Base-by-base conservation (phyloP, 2,329 filamentous ascomycete genomes). In the Beauveria varroae region DNA sequence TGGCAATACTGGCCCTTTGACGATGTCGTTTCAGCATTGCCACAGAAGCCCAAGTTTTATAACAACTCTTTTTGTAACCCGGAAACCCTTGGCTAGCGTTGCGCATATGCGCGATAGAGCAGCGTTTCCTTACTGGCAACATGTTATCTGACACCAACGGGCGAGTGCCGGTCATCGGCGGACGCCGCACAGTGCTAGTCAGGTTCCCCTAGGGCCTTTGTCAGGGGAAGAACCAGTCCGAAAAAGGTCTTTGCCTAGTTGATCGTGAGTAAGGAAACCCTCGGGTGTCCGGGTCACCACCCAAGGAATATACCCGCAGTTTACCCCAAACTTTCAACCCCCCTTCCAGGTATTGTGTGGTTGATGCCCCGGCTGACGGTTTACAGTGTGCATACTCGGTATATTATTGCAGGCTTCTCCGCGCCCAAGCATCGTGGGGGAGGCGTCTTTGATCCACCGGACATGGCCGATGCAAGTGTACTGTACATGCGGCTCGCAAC, bases 151-250 rank as follows among this genome's bases (percentile, higher is more conserved):
- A 52, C 37, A 26, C 49, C 46, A 49, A 41, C 24, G 28, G 34
- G 49, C 57, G 26, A 53, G 9, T 40, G 26, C 44, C 59, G 59
- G 59, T 20, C 59, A 61, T 61, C 59, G 59, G 59, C 59, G 59
- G 59, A 57, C 59, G 59, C 59, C 59, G 59, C 22, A 40, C 10
- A 26, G 14, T 46, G 12, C 14, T 28, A 37, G 41, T 18, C 46
- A 18, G 10, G 22, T 28, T 9, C 20, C 30, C 34, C 12, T 37
- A 16, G 10, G 30, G 51, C 20, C 6, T 24, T 43, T 14, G n/a
- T 0, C 9, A 37, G 40, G 20, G 24, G n/a, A 52, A 12, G 20
- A 24, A 20, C 43, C 43, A 22, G n/a, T 12, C 43, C 20, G 1
- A 43, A 46, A 50, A 44, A 37, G 30, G 47, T 37, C 34, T 37